Percentiles rank a stretch among this genome's conserved stretches.
These are phyloP conservation scores for Fusarium lyarnte DNA, from an alignment of 2,329 filamentous ascomycete genomes.

Conservation along the genomic window DNA sequence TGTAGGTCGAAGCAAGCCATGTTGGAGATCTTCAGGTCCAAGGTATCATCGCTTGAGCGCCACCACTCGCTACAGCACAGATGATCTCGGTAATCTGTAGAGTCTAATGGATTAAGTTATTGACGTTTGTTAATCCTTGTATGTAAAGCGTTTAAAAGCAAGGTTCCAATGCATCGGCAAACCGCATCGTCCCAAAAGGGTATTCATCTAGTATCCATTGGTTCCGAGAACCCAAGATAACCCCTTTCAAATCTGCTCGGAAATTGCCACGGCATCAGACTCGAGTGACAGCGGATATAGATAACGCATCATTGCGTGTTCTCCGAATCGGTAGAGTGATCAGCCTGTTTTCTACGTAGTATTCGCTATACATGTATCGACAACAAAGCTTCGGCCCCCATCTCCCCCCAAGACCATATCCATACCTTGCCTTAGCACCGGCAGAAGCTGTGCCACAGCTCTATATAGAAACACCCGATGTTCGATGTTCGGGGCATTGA, in stretches of 20 bases:
- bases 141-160: background rate
- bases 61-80: background rate
- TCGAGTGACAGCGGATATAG: background rate
- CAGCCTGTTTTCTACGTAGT: background rate
- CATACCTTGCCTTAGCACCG: background rate
- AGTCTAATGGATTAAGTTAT: background rate
- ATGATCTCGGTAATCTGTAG: background rate
- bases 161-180: background rate
- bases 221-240: background rate
- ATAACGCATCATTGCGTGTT: background rate
- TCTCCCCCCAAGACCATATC: background rate
- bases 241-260: background rate
- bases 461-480: background rate
- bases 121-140: background rate
- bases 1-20: background rate
- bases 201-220: background rate
- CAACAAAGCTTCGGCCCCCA: constrained; percentile 10
- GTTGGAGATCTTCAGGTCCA: background rate
- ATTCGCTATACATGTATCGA: background rate
- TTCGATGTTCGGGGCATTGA: background rate
- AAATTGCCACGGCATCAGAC: background rate
- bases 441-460: constrained; percentile 21
- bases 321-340: background rate
- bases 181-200: constrained; percentile 14
- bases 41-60: background rate